Percentiles rank a stretch among this genome's conserved stretches.
Evolutionary conservation across 2,329 filamentous ascomycete genomes (phyloP).

Genomic region (Zymoseptoria tritici): DNA sequence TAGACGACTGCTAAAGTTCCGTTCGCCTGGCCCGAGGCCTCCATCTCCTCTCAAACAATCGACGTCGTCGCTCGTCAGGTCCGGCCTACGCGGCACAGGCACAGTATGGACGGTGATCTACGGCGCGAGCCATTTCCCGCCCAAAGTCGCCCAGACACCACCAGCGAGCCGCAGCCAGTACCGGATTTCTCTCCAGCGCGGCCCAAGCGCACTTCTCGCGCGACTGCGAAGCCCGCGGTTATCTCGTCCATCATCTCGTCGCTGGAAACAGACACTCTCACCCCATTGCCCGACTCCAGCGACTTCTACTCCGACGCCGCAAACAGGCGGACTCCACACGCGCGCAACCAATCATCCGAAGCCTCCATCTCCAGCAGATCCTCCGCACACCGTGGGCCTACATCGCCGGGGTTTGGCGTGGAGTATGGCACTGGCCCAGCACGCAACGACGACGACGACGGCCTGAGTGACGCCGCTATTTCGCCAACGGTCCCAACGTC

Average conservation of each 20-base stretch:
- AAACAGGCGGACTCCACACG: constrained; percentile 9
- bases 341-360: constrained; percentile 16
- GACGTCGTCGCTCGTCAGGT: too few species aligned
- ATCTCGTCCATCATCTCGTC: constrained; percentile 59
- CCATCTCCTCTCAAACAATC: neutral
- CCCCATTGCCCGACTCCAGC: constrained; percentile 17
- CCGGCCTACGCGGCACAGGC: neutral
- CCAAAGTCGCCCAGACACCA: neutral
- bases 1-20: neutral
- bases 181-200: neutral
- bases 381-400: constrained; percentile 11
- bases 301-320: constrained; percentile 17
- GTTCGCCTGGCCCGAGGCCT: neutral
- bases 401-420: constrained; percentile 51
- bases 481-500: constrained; percentile 53
- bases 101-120: neutral
- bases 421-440: constrained; percentile 55
- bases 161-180: neutral
- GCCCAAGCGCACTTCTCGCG: neutral
- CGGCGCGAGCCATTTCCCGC: neutral
- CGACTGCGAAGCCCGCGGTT: constrained; percentile 56
- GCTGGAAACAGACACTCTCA: constrained; percentile 37
- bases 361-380: constrained; percentile 19
- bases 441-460: constrained; percentile 19
- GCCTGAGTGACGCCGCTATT: constrained; percentile 18